Conservation (phyloP, 139 green algal genomes). For the Trebouxia sp. region DNA sequence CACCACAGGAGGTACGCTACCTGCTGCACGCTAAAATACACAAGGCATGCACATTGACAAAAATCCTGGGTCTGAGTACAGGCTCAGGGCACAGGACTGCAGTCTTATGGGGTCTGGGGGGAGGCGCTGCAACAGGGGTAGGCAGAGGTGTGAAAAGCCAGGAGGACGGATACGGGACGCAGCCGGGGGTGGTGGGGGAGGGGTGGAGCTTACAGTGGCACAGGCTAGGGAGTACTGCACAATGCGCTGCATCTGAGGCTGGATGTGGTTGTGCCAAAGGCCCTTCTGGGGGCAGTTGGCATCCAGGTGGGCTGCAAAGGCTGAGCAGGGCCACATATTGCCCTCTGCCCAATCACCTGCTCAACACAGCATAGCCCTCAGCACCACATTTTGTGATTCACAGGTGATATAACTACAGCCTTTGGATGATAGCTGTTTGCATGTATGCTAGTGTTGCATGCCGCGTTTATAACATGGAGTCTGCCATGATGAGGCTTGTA, state of each 20-base stretch:
- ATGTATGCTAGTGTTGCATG: too few species aligned
- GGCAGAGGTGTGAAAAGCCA: too few species aligned
- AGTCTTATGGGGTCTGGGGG: too few species aligned
- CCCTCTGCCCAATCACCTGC: conserved; percentile 30
- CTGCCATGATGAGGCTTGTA: neutral
- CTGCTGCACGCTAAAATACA: neutral
- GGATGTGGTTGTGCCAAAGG: conserved; percentile 28
- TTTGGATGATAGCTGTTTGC: too few species aligned
- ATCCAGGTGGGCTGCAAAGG: conserved; percentile 36
- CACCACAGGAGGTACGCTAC: too few species aligned
- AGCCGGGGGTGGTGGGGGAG: neutral
- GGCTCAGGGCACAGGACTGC: too few species aligned
- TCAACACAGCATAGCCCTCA: too few species aligned
- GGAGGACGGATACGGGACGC: conserved; percentile 13
- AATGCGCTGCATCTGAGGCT: conserved; percentile 35
- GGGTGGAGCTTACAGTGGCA: neutral
- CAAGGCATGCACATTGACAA: neutral
- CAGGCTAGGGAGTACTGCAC: conserved; percentile 22
- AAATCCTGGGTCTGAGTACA: too few species aligned
- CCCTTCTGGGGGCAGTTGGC: neutral
- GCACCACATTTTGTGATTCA: neutral
- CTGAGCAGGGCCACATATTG: conserved; percentile 39
- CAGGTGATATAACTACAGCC: too few species aligned
- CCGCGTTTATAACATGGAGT: neutral
- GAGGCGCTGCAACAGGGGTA: too few species aligned